Evolutionary conservation across 768 basidiomycete species (phyloP).

Genomic region (Ephemerocybe angulata): DNA sequence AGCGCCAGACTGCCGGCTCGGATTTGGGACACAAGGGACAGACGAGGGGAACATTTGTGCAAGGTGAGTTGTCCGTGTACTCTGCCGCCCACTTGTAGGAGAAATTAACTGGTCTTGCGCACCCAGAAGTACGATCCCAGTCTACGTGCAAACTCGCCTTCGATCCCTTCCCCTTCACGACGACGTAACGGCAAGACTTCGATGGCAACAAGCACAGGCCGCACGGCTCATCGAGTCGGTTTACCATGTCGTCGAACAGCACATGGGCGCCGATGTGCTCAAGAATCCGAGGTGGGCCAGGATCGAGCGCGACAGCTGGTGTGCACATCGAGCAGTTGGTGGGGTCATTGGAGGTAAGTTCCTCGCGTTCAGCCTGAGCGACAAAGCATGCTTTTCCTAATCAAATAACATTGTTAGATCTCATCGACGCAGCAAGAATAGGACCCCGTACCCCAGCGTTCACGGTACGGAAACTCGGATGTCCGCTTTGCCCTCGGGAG

Average conservation of each 20-base stretch:
- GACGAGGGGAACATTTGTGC: constrained; percentile 21
- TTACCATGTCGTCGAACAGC: constrained; percentile 17
- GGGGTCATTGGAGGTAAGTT: background rate
- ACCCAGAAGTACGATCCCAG: constrained; percentile 5
- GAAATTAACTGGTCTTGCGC: background rate
- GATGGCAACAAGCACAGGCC: constrained; percentile 23
- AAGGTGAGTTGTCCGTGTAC: constrained; percentile 12
- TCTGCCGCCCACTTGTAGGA: background rate
- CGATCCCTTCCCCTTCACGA: constrained; percentile 18
- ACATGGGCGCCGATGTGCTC: constrained; percentile 27
- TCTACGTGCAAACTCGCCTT: constrained; percentile 15
- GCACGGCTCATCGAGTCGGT: constrained; percentile 17
- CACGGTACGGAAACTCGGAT: background rate
- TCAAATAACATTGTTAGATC: too few relatives aligned
- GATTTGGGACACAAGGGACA: constrained; percentile 17
- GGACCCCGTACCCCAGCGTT: too few relatives aligned
- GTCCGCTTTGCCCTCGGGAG: background rate
- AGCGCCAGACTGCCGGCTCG: constrained; percentile 18
- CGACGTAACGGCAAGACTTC: constrained; percentile 13
- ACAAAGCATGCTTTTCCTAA: background rate
- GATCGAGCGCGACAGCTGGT: constrained; percentile 12
- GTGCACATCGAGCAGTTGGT: constrained; percentile 12
- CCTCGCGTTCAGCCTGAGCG: background rate
- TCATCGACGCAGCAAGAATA: too few relatives aligned
- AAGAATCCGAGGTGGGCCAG: constrained; percentile 18